Percentiles rank a stretch among this genome's conserved stretches.
phyloP scores from a whole-genome alignment of 179 eudicot genomes.

The Dionaea muscipula region DNA sequence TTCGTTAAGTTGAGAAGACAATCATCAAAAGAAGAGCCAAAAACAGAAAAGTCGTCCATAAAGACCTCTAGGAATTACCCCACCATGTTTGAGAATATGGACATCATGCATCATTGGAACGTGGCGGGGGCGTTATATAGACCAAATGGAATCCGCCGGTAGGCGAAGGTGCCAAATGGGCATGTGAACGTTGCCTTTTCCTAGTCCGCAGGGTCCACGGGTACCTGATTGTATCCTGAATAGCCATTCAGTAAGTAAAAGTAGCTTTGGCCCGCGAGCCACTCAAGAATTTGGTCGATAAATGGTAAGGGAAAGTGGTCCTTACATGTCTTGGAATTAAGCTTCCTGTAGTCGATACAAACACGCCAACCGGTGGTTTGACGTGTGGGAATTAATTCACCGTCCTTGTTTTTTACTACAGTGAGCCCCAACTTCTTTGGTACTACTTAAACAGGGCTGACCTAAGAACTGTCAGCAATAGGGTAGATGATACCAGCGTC shows the following conservation, averaged over 20 bases:
- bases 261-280: not conserved
- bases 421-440: not conserved
- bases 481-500: not conserved
- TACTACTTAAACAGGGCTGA: not conserved
- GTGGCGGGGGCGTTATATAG: too few relatives aligned
- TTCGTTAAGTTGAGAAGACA: not conserved
- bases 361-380: not conserved
- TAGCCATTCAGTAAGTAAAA: not conserved
- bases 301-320: too few relatives aligned
- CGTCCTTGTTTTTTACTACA: not conserved
- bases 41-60: constrained; percentile 1
- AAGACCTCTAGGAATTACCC: not conserved
- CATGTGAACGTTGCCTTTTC: not conserved
- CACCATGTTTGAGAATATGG: not conserved
- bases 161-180: not conserved
- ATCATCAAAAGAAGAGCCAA: not conserved
- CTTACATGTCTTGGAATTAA: too few relatives aligned
- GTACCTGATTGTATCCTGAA: not conserved
- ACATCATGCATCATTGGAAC: too few relatives aligned
- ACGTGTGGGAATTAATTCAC: not conserved
- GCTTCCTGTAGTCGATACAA: not conserved
- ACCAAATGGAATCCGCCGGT: too few relatives aligned
- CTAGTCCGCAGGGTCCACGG: not conserved
- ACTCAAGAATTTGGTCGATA: too few relatives aligned
- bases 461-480: not conserved